Conservation (phyloP, 805 yeast genomes). For the Hanseniaspora singularis region DNA sequence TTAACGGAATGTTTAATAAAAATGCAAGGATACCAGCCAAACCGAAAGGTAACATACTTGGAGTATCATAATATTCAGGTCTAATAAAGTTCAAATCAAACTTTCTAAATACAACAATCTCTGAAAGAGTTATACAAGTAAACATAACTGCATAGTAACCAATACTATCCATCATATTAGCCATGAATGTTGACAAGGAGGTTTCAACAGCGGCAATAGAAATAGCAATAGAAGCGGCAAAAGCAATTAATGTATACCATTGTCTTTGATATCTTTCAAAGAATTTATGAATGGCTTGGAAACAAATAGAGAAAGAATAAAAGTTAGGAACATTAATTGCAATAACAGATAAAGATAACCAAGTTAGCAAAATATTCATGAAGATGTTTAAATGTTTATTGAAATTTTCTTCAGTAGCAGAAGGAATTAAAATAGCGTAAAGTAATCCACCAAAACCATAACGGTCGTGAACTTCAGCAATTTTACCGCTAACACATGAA, state of each 20-base stretch:
- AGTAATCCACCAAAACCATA: constrained; percentile 72
- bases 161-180: constrained; percentile 80
- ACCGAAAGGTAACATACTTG: constrained; percentile 56
- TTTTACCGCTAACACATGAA: constrained; percentile 1
- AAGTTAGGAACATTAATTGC: constrained; percentile 89
- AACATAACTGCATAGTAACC: constrained; percentile 86
- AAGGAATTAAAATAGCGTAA: constrained; percentile 54
- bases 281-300: constrained; percentile 72
- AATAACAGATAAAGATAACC: constrained; percentile 69
- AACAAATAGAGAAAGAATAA: constrained; percentile 80
- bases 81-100: constrained; percentile 47
- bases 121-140: constrained; percentile 60
- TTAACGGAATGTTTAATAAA: constrained; percentile 76
- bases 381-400: constrained; percentile 71
- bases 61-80: constrained; percentile 48
- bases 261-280: constrained; percentile 69
- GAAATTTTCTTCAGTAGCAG: constrained; percentile 18
- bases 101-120: constrained; percentile 68
- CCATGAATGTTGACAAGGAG: constrained; percentile 54
- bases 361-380: constrained; percentile 84
- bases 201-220: constrained; percentile 72
- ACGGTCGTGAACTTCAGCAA: constrained; percentile 39
- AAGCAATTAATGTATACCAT: constrained; percentile 67
- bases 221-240: constrained; percentile 66
- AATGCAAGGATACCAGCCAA: constrained; percentile 66